Evolutionary conservation across 768 basidiomycete genomes (phyloP), one percentile per base, ranked within the genome.

Genomic region (Tylopilus cervinicoccineus): DNA sequence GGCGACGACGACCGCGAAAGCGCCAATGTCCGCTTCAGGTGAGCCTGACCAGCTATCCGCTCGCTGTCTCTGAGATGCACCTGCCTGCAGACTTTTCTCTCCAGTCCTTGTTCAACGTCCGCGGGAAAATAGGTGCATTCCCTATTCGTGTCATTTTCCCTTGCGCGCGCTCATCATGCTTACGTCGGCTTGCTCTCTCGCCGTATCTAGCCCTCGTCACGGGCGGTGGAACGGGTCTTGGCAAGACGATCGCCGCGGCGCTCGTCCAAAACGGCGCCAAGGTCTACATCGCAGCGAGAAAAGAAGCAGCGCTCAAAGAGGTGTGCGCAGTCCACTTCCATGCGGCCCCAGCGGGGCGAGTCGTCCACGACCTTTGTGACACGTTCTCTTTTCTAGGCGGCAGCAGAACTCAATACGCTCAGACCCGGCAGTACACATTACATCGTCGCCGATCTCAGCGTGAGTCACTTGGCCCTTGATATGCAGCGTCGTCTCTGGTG

Each of bases 231-330:
- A 84, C 85, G 33, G 91, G 91, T 1, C 79, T 94, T 38, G 91
- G 91, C 8, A 83, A 79, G 59, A 85, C 89, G 79, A 91, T 93
- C 57, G 89, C 92, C 20, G 71, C 80, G 0, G 84, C 87, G 2
- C 84, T 90, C 56, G 87, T 85, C 1, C 80, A 84, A 68, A 93
- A 93, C 58, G 92, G 92, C 12, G 88, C 85, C 28, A 85, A 81
- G 57, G 92, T 95, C 34, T 93, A 93, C 70, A 92, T 94, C 55
- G 90, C 92, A 13, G 84, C 88, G 11, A 76, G 92, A 47, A 93
- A 91, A 63, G 87, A 89, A 70, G 63, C 73, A 17, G 84, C 86
- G 57, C 74, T 94, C 48, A 81, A 86, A 69, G 79, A 86, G 75
- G 88, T 85, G 88, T 85, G 47, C 43, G 75, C 42, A 22, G 11